A percentile compares a stretch with the other conserved stretches of the same genome.
Evolutionary conservation across 2,329 filamentous ascomycete species (phyloP).

Genomic region (Pestalotiopsis sp.): DNA sequence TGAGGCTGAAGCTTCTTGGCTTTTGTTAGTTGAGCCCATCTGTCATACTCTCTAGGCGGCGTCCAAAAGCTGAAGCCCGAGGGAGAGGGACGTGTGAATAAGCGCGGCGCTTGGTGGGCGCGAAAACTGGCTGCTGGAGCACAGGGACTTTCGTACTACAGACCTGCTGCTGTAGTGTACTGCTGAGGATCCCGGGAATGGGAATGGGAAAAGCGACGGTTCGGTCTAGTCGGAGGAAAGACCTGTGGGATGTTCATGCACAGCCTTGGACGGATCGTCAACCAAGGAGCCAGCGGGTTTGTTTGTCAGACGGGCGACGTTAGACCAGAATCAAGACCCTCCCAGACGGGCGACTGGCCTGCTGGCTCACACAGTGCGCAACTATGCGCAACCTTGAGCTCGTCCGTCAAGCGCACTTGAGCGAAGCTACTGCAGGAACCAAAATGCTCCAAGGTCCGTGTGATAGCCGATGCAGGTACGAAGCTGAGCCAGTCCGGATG

Average conservation of each 20-base stretch:
- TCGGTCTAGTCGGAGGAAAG: not conserved
- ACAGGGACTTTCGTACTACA: not conserved
- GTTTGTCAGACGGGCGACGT: not conserved
- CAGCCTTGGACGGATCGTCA: not conserved
- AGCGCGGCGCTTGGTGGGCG: not conserved
- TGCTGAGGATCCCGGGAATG: not conserved
- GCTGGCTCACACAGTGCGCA: slow-evolving; percentile 3
- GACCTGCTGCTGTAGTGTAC: too few relatives aligned
- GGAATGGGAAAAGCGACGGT: not conserved
- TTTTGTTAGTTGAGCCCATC: not conserved
- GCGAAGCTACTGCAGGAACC: slow-evolving; percentile 21
- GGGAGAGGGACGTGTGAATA: not conserved
- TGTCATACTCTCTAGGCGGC: not conserved
- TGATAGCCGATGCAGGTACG: slow-evolving; percentile 16
- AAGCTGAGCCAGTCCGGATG: slow-evolving; percentile 22
- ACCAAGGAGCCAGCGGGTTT: not conserved
- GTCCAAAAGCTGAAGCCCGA: not conserved
- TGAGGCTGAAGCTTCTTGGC: slow-evolving; percentile 4
- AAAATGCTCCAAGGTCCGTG: slow-evolving; percentile 20
- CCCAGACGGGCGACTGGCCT: not conserved
- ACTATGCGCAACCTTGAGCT: not conserved
- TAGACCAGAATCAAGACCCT: not conserved
- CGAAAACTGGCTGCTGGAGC: not conserved
- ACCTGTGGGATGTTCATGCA: not conserved
- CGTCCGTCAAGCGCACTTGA: not conserved